Percentiles rank a stretch among this genome's conserved stretches.
Conservation (phyloP, 306 rosid genomes). For the Oemleria cerasiformis region DNA sequence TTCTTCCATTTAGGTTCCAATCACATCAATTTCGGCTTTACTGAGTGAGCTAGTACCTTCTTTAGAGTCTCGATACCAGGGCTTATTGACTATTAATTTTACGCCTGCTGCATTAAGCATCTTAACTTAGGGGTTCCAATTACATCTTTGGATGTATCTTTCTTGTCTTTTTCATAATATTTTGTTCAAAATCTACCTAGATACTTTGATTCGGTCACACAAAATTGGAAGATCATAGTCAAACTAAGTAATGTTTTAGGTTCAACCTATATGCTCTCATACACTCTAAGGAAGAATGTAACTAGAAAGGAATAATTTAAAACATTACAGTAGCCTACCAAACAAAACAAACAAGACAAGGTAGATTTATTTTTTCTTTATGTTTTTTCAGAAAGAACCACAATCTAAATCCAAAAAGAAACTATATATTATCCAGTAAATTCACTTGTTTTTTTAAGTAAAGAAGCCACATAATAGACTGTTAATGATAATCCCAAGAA, state of each 20-base stretch:
- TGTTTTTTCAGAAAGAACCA: neutral
- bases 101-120: neutral
- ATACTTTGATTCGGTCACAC: neutral
- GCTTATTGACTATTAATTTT: neutral
- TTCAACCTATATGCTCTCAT: neutral
- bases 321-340: neutral
- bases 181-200: neutral
- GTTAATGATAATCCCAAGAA: slow-evolving; percentile 15
- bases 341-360: neutral
- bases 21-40: neutral
- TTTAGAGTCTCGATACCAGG: neutral
- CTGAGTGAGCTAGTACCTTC: neutral
- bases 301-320: neutral
- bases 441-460: neutral
- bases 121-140: neutral
- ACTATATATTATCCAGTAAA: neutral
- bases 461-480: slow-evolving; percentile 13
- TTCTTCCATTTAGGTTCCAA: neutral
- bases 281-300: neutral
- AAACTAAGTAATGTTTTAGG: neutral
- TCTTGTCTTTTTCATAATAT: neutral
- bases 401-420: slow-evolving; percentile 10
- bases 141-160: neutral
- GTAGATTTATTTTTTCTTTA: neutral
- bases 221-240: neutral